Base-by-base conservation (phyloP, 352 stramenopile genomes). In the Pythium periplocum region DNA sequence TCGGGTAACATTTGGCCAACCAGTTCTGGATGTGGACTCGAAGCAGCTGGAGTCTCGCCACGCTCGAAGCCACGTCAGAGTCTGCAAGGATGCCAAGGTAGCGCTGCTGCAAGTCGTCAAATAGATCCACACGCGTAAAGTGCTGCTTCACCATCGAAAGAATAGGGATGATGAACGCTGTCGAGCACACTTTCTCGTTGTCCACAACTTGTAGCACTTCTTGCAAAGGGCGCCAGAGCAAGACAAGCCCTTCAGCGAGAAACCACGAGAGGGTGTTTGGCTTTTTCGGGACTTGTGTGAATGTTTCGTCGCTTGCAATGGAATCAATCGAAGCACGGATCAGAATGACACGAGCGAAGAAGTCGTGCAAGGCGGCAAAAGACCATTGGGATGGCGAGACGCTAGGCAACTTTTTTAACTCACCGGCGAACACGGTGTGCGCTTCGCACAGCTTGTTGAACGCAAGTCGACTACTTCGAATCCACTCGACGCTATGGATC, bases 131-230 rank as follows among this genome's bases (percentile, higher is more conserved):
- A 39, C 62, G 56, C 2, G 45, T 44, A n/a, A 74, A 61, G 11
- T 75, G 57, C 45, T 71, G 60, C 45, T 61, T 62, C 32, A 66
- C 58, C 57, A 75, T 69, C 32, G 46, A 48, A 17, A 78, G 34
- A 33, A 71, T 76, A 8, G 69, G 71, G 2, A 78, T 34, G 4
- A 76, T 40, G 41, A 81, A 75, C 5, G 71, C 57, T 11, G 78
- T 26, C 10, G 71, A 69, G 39, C 62, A 68, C 32, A 57, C 52
- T 38, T 68, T 63, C 8, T 79, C 72, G 45, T 57, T 58, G 2
- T 49, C 51, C 11, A 75, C 52, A 9, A 86, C 69, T 41, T 69
- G 56, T 11, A 65, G 49, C 6, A 83, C 58, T 50, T 86, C 75
- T 38, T 70, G 48, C 5, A 86, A 62, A 3, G 72, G 68, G 8